Percentiles rank a stretch among this genome's conserved stretches.
Evolutionary conservation across 768 basidiomycete genomes (phyloP).

Genomic region (Sarcodon sp.): DNA sequence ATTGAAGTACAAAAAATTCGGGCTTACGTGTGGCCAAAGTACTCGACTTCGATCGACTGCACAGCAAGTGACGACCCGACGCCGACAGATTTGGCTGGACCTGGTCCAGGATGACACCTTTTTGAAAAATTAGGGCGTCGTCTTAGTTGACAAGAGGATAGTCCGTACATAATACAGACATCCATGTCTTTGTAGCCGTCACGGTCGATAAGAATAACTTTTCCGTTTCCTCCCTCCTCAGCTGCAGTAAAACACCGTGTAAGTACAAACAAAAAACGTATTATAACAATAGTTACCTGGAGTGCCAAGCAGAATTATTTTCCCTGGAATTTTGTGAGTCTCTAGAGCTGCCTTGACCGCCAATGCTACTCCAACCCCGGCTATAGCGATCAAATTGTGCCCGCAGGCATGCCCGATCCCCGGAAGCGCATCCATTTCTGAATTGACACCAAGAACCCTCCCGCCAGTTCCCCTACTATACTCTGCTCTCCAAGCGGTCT

Average conservation of each 20-base stretch:
- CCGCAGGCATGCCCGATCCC: conserved; percentile 57
- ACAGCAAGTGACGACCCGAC: conserved; percentile 47
- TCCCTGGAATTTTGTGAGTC: conserved; percentile 50
- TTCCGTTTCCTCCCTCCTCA: conserved; percentile 73
- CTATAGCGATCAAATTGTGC: conserved; percentile 74
- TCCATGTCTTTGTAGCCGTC: conserved; percentile 79
- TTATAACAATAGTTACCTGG: conserved; percentile 24
- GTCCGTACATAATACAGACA: conserved; percentile 57
- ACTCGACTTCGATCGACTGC: conserved; percentile 57
- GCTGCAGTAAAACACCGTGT: conserved; percentile 24
- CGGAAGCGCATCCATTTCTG: conserved; percentile 58
- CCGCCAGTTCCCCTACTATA: conserved; percentile 46
- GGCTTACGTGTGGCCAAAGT: conserved; percentile 58
- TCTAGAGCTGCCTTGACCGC: conserved; percentile 60
- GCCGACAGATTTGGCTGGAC: conserved; percentile 34
- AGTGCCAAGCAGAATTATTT: conserved; percentile 64
- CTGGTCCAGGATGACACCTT: conserved; percentile 67
- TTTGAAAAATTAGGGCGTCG: too few species aligned
- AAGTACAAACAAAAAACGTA: background rate
- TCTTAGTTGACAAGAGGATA: background rate
- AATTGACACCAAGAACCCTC: conserved; percentile 63
- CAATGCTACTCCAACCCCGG: conserved; percentile 63
- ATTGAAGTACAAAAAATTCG: background rate
- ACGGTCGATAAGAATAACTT: conserved; percentile 56
- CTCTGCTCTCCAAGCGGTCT: conserved; percentile 72